phyloP scores from a whole-genome alignment of 768 basidiomycete genomes.

The Mrakia gelida region DNA sequence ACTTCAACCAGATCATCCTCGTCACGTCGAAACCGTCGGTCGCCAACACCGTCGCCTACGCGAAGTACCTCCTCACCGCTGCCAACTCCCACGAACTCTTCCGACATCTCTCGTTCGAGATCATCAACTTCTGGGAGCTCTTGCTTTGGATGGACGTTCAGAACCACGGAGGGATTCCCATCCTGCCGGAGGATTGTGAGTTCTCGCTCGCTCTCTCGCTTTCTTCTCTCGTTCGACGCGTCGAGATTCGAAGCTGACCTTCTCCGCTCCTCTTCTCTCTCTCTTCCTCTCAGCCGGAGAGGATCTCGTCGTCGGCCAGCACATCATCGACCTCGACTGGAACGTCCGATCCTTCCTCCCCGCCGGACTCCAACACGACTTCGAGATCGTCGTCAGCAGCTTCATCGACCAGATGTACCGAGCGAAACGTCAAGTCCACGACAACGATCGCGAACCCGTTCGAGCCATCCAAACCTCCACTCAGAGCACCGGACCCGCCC shows the following conservation, averaged over 20 bases:
- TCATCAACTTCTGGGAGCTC: constrained; percentile 87
- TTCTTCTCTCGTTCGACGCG: neutral
- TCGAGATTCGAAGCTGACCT: constrained; percentile 2
- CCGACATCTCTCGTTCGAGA: constrained; percentile 80
- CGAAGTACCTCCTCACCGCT: constrained; percentile 88
- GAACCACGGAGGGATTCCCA: constrained; percentile 59
- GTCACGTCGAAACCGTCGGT: constrained; percentile 89
- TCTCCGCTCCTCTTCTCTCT: neutral
- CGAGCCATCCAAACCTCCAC: constrained; percentile 50
- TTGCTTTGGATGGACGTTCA: constrained; percentile 92
- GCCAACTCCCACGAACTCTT: constrained; percentile 93
- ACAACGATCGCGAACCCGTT: constrained; percentile 61
- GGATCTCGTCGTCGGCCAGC: constrained; percentile 21
- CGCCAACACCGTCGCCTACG: constrained; percentile 90
- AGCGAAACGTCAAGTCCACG: constrained; percentile 60
- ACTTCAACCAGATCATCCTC: constrained; percentile 83
- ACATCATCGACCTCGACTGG: constrained; percentile 72
- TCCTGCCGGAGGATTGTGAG: constrained; percentile 32
- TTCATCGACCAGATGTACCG: constrained; percentile 78
- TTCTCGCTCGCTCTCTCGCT: neutral
- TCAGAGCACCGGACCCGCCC: constrained; percentile 52
- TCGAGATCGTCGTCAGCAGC: constrained; percentile 65
- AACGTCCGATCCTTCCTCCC: constrained; percentile 89
- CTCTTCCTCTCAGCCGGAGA: constrained; percentile 17
- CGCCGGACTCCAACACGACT: constrained; percentile 70